Evolutionary conservation across 1,284 basidiomycete genomes (phyloP).

Genomic region (Cerioporus squamosus): DNA sequence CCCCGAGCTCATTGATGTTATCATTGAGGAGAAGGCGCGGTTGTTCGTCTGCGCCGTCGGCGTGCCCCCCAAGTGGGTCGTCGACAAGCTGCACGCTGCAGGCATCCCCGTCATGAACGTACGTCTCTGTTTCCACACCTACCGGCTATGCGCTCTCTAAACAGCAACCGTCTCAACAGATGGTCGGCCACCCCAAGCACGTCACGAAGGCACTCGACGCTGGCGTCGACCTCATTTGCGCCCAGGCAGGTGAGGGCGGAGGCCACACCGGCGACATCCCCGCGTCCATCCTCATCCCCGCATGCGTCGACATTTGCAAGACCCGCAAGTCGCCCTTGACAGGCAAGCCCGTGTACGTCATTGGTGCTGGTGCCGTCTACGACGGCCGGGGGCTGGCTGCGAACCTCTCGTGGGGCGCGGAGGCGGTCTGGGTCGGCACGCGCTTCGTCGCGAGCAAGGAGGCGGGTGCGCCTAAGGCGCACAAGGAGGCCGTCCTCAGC

Average conservation of each 20-base stretch:
- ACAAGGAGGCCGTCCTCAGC: conserved; percentile 76
- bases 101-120: conserved; percentile 87
- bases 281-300: conserved; percentile 80
- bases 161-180: too few species aligned
- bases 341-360: conserved; percentile 78
- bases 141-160: conserved; percentile 25
- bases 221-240: conserved; percentile 88
- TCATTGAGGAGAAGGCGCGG: conserved; percentile 82
- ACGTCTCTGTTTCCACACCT: conserved; percentile 26
- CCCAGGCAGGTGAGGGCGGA: conserved; percentile 88
- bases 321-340: conserved; percentile 78
- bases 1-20: conserved; percentile 81
- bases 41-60: conserved; percentile 90
- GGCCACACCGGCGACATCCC: conserved; percentile 82
- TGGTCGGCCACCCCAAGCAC: conserved; percentile 92
- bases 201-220: conserved; percentile 78
- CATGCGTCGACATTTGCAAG: conserved; percentile 81
- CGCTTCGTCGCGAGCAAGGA: conserved; percentile 87
- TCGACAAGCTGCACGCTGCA: conserved; percentile 80
- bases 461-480: conserved; percentile 80
- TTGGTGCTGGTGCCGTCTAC: conserved; percentile 87
- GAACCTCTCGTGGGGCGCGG: conserved; percentile 83
- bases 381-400: conserved; percentile 88
- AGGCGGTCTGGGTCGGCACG: conserved; percentile 73
- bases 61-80: conserved; percentile 77